Conservation (phyloP, 1,284 basidiomycete genomes). For the Rhodotorula mucilaginosa region DNA sequence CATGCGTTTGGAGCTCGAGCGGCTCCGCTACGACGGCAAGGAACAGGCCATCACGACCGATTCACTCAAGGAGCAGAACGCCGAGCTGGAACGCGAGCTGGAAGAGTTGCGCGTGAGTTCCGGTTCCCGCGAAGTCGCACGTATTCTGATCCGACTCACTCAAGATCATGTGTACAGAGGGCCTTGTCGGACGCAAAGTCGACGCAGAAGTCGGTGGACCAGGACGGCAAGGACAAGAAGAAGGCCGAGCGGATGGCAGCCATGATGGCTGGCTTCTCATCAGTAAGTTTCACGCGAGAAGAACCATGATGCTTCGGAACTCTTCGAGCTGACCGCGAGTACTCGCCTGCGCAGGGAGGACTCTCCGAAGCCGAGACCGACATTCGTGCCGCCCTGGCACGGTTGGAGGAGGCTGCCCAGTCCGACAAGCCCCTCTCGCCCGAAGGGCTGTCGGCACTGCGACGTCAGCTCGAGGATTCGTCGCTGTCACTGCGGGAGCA, state of each 20-base stretch:
- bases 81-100: slow-evolving; percentile 80
- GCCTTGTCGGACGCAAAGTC: slow-evolving; percentile 72
- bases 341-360: slow-evolving; percentile 57
- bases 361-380: slow-evolving; percentile 93
- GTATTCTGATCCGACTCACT: too few relatives aligned
- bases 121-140: background rate
- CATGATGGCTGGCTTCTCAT: slow-evolving; percentile 99
- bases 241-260: slow-evolving; percentile 99
- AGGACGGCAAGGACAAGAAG: slow-evolving; percentile 96
- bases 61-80: slow-evolving; percentile 91
- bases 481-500: slow-evolving; percentile 83
- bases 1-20: slow-evolving; percentile 82
- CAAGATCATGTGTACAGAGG: slow-evolving; percentile 51
- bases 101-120: slow-evolving; percentile 67
- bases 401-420: slow-evolving; percentile 69
- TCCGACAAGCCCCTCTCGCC: slow-evolving; percentile 56
- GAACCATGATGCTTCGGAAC: background rate
- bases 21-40: slow-evolving; percentile 92
- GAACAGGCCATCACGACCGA: slow-evolving; percentile 93
- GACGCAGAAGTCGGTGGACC: slow-evolving; percentile 76
- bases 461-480: slow-evolving; percentile 83
- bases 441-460: slow-evolving; percentile 75
- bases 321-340: background rate
- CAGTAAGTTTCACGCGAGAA: slow-evolving; percentile 54
- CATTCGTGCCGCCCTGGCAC: slow-evolving; percentile 74